phyloP scores from a whole-genome alignment of 1,284 basidiomycete genomes.

The Sphagnurus paluster region DNA sequence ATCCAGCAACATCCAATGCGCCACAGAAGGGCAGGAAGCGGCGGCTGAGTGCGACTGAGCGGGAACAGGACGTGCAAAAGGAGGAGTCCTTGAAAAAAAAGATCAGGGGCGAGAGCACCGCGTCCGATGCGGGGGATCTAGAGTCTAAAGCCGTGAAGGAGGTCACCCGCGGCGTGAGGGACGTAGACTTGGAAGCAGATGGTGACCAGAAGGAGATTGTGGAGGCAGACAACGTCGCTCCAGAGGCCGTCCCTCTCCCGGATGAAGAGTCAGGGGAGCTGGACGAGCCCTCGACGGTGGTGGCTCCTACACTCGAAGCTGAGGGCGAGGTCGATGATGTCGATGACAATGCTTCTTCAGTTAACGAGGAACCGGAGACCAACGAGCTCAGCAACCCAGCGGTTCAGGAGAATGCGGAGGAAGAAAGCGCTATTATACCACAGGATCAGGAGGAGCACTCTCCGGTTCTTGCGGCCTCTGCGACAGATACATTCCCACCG shows the following conservation, averaged over 20 bases:
- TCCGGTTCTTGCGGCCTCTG: background rate
- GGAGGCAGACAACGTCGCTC: slow-evolving; percentile 24
- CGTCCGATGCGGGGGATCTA: slow-evolving; percentile 22
- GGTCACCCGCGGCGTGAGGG: slow-evolving; percentile 67
- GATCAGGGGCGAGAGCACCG: slow-evolving; percentile 33
- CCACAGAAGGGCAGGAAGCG: slow-evolving; percentile 69
- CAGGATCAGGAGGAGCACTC: slow-evolving; percentile 2
- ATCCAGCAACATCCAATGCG: slow-evolving; percentile 68
- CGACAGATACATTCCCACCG: slow-evolving; percentile 3
- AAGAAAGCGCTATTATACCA: slow-evolving; percentile 1
- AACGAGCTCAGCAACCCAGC: no score
- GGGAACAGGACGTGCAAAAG: slow-evolving; percentile 31
- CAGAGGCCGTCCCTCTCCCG: slow-evolving; percentile 55
- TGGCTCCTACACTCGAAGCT: slow-evolving; percentile 8
- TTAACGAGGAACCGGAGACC: slow-evolving; percentile 8
- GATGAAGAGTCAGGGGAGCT: slow-evolving; percentile 38
- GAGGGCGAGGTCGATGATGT: slow-evolving; percentile 2
- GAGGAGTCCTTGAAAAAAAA: slow-evolving; percentile 48
- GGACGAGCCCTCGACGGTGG: slow-evolving; percentile 20
- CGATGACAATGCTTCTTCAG: slow-evolving; percentile 12
- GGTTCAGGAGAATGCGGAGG: background rate
- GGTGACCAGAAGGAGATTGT: background rate
- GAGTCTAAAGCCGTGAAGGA: slow-evolving; percentile 61
- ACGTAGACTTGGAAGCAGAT: slow-evolving; percentile 50
- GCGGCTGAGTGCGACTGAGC: slow-evolving; percentile 54